Conservation (phyloP, 495 filamentous ascomycete genomes). For the Astrothelium macrocarpum region DNA sequence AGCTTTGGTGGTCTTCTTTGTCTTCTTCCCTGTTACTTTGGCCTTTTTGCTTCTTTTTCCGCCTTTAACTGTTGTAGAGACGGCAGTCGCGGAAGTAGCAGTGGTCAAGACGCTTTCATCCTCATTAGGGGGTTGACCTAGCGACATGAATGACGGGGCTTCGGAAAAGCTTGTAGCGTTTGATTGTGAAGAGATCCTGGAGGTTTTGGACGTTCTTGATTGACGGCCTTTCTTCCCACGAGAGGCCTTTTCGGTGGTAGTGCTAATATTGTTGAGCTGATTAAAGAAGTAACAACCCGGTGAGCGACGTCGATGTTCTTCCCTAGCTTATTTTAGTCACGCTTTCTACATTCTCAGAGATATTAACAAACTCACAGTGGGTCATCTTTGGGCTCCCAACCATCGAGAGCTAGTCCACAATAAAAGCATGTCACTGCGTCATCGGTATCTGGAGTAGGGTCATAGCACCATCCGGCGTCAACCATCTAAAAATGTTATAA, state of each 20-base stretch:
- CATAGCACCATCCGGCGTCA: slow-evolving; percentile 87
- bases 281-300: slow-evolving; percentile 75
- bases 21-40: slow-evolving; percentile 23
- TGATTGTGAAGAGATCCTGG: slow-evolving; percentile 60
- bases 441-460: slow-evolving; percentile 65
- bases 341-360: slow-evolving; percentile 6
- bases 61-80: slow-evolving; percentile 41
- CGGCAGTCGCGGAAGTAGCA: slow-evolving; percentile 45
- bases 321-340: slow-evolving; percentile 42
- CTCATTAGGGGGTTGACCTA: slow-evolving; percentile 38
- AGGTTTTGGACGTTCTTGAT: slow-evolving; percentile 51
- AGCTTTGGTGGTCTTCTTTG: slow-evolving; percentile 43
- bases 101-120: slow-evolving; percentile 62
- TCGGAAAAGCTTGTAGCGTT: slow-evolving; percentile 45
- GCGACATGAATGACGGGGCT: slow-evolving; percentile 35
- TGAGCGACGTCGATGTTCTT: slow-evolving; percentile 74
- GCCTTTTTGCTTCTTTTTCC: slow-evolving; percentile 21
- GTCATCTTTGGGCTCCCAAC: slow-evolving; percentile 86
- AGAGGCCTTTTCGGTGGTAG: slow-evolving; percentile 6
- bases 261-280: neutral
- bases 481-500: slow-evolving; percentile 54
- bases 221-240: slow-evolving; percentile 46
- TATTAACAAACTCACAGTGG: slow-evolving; percentile 52
- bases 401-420: slow-evolving; percentile 74
- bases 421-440: slow-evolving; percentile 85